Percentiles rank a stretch among this genome's conserved stretches.
phyloP scores from a whole-genome alignment of 805 yeast genomes.

The Kodamaea kaohsiungensis region DNA sequence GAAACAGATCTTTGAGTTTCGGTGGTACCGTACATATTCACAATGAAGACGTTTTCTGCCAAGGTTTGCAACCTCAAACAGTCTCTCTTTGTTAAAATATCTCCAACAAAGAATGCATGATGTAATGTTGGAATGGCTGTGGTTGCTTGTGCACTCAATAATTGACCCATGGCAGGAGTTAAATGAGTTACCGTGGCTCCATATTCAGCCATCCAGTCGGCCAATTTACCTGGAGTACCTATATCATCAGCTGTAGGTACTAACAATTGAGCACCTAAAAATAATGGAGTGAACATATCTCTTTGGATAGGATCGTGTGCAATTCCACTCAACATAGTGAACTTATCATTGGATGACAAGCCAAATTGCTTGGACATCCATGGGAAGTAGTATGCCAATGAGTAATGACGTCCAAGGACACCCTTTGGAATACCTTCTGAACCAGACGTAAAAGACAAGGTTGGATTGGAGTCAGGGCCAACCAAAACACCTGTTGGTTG shows the following conservation, averaged over 20 bases:
- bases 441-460: slow-evolving; percentile 94
- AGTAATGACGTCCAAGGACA: slow-evolving; percentile 96
- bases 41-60: slow-evolving; percentile 86
- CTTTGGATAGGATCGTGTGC: slow-evolving; percentile 99
- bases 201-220: slow-evolving; percentile 93
- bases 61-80: slow-evolving; percentile 89
- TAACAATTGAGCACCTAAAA: slow-evolving; percentile 88
- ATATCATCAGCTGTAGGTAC: slow-evolving; percentile 97
- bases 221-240: slow-evolving; percentile 96
- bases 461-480: slow-evolving; percentile 98
- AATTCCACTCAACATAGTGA: slow-evolving; percentile 97
- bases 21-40: slow-evolving; percentile 99
- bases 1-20: slow-evolving; percentile 99
- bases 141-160: slow-evolving; percentile 91
- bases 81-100: slow-evolving; percentile 94
- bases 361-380: slow-evolving; percentile 95
- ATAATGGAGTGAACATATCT: slow-evolving; percentile 97
- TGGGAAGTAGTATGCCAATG: slow-evolving; percentile 95
- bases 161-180: slow-evolving; percentile 99
- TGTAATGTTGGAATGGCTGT: slow-evolving; percentile 82
- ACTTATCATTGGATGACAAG: slow-evolving; percentile 75
- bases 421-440: slow-evolving; percentile 99
- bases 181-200: slow-evolving; percentile 95
- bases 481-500: slow-evolving; percentile 84
- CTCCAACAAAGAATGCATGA: slow-evolving; percentile 98